Evolutionary conservation across 208 protist genomes (phyloP).

Genomic region (Leishmania guyanensis): DNA sequence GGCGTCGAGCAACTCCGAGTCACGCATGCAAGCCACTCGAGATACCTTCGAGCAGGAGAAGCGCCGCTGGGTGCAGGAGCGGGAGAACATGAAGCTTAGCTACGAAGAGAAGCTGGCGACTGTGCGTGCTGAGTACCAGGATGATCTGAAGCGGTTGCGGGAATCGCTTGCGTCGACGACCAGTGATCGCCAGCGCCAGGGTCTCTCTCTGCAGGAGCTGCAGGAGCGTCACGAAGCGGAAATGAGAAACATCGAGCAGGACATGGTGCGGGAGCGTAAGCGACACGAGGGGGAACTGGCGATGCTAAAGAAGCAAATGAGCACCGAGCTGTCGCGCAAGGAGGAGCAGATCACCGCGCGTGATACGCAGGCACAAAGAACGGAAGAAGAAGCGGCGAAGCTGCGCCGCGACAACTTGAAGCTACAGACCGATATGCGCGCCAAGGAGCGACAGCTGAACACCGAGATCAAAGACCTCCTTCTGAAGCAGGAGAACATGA

Average conservation of each 20-base stretch:
- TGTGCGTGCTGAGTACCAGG: constrained; percentile 31
- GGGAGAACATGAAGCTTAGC: constrained; percentile 33
- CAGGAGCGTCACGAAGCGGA: constrained; percentile 36
- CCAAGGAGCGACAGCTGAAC: constrained; percentile 24
- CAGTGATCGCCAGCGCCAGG: constrained; percentile 39
- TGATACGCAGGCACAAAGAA: constrained; percentile 31
- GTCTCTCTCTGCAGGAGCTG: constrained; percentile 32
- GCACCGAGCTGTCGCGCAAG: constrained; percentile 23
- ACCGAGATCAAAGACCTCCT: constrained; percentile 29
- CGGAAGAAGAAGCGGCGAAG: constrained; percentile 39
- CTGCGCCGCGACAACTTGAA: constrained; percentile 42
- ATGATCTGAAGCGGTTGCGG: constrained; percentile 38
- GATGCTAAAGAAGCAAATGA: constrained; percentile 31
- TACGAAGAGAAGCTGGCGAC: constrained; percentile 43
- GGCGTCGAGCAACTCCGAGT: constrained; percentile 22
- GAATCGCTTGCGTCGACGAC: constrained; percentile 22
- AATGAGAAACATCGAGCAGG: constrained; percentile 15
- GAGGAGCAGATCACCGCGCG: constrained; percentile 34
- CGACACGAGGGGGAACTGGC: constrained; percentile 15
- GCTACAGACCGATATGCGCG: constrained; percentile 22
- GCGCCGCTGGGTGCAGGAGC: constrained; percentile 30
- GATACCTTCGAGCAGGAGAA: constrained; percentile 38
- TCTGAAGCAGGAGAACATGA: constrained; percentile 29
- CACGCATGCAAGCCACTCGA: constrained; percentile 30
- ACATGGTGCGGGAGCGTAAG: constrained; percentile 23